Base-by-base conservation (phyloP, 1,284 basidiomycete genomes). In the Pyrrhoderma noxium region DNA sequence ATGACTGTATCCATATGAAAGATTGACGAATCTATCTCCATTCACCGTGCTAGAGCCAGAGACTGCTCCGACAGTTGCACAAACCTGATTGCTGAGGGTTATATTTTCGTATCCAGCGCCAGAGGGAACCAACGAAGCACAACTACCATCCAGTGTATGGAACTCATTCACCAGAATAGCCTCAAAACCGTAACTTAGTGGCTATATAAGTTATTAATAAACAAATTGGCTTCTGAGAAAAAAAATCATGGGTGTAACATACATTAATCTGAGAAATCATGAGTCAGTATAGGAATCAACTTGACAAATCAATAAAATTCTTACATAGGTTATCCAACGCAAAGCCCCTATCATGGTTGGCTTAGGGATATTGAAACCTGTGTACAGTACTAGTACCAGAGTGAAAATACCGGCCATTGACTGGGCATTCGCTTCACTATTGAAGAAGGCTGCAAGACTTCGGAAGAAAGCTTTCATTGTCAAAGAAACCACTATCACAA, bases 391-490 rank as follows among this genome's bases (percentile, higher is more conserved):
- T 11, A 80, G 59, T 3, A 65, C 64, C 13, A 79, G 67, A 8
- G 77, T 63, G 1, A 67, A 62, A n/a, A 81, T 62, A 58, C 78
- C 79, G 9, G 72, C 75, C 31, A 82, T 58, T 8, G 73, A 63
- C 47, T 74, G 72, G 5, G 78, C 77, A 0, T 68, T 58, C 2
- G 73, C 68, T 55, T 65, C 62, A 61, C 65, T 34, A 22, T 65
- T 62, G 58, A 76, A 75, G 1, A 69, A 67, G 4, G 76, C 72
- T 3, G 76, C 76, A 31, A 78, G 65, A 3, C 68, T 63, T 3
- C 78, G 67, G 70, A 79, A 81, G 63, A 71, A 77, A 0, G 71
- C 70, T 56, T 75, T 77, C 76, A 79, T 79, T 2, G 68, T 66
- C 2, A 75, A 37, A 0, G 72, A 64, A 63, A 74, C 65, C 3